Conservation (phyloP, 345 rosid species). For the Cochlearia excelsa region DNA sequence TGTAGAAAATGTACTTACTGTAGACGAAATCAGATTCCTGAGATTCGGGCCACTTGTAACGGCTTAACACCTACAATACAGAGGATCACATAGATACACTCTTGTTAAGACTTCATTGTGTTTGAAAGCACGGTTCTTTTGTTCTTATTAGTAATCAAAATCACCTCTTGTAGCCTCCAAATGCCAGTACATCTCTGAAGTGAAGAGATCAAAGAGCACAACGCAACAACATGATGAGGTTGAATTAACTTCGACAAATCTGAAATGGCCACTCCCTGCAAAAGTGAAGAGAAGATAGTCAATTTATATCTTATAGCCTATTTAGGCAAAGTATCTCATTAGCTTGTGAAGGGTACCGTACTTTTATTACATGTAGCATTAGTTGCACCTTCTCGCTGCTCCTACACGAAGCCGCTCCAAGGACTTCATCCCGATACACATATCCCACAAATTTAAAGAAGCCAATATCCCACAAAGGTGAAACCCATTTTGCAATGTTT, state of each 20-base stretch:
- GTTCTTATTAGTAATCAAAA: slow-evolving; percentile 12
- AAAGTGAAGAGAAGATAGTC: slow-evolving; percentile 24
- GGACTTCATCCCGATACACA: slow-evolving; percentile 66
- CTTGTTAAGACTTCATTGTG: slow-evolving; percentile 7
- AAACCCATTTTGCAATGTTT: slow-evolving; percentile 78
- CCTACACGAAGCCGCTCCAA: slow-evolving; percentile 67
- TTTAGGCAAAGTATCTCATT: slow-evolving; percentile 19
- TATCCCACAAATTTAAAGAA: slow-evolving; percentile 71
- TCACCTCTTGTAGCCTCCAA: slow-evolving; percentile 87
- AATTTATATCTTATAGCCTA: slow-evolving; percentile 18
- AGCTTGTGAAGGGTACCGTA: slow-evolving; percentile 39
- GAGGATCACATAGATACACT: slow-evolving; percentile 8
- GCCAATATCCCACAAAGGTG: slow-evolving; percentile 85
- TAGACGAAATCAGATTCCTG: slow-evolving; percentile 77
- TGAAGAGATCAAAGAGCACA: slow-evolving; percentile 65
- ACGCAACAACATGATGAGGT: slow-evolving; percentile 47
- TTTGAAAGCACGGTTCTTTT: neutral
- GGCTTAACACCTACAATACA: slow-evolving; percentile 58
- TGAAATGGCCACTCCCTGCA: slow-evolving; percentile 65
- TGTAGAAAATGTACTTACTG: slow-evolving; percentile 45
- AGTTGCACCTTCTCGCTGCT: slow-evolving; percentile 65
- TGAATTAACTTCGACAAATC: slow-evolving; percentile 50
- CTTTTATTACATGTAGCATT: slow-evolving; percentile 64
- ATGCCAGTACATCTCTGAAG: slow-evolving; percentile 77
- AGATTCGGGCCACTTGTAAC: slow-evolving; percentile 78